Evolutionary conservation across 2,329 filamentous ascomycete species (phyloP).

Genomic region (Arthroderma uncinatum): DNA sequence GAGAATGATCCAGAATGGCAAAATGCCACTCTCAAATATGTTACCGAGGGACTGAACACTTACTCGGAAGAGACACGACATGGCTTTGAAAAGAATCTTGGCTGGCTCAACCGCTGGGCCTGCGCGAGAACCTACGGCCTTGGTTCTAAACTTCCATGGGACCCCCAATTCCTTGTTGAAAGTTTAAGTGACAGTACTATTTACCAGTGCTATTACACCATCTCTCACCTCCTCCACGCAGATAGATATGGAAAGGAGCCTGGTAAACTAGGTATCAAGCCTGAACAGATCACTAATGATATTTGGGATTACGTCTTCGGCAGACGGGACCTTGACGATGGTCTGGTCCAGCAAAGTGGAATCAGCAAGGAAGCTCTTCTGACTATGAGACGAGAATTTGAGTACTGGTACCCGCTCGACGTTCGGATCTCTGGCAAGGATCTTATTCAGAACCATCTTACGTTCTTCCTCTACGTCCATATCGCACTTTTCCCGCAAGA

Average conservation of each 20-base stretch:
- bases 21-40: slow-evolving; percentile 58
- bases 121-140: slow-evolving; percentile 85
- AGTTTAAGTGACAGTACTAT: slow-evolving; percentile 83
- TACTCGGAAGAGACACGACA: slow-evolving; percentile 68
- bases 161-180: slow-evolving; percentile 80
- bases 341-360: slow-evolving; percentile 52
- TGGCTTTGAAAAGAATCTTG: slow-evolving; percentile 71
- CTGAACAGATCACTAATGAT: slow-evolving; percentile 86
- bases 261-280: slow-evolving; percentile 56
- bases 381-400: slow-evolving; percentile 78
- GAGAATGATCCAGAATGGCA: slow-evolving; percentile 73
- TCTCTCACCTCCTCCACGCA: slow-evolving; percentile 56
- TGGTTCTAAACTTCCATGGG: slow-evolving; percentile 91
- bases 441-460: slow-evolving; percentile 84
- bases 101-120: slow-evolving; percentile 94
- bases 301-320: slow-evolving; percentile 95
- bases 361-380: slow-evolving; percentile 65
- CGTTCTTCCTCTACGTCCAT: slow-evolving; percentile 92
- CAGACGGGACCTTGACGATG: slow-evolving; percentile 57
- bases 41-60: slow-evolving; percentile 64
- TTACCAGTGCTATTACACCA: slow-evolving; percentile 59
- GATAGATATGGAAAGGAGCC: slow-evolving; percentile 73
- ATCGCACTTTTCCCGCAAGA: slow-evolving; percentile 75
- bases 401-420: slow-evolving; percentile 95
- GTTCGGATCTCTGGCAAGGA: slow-evolving; percentile 84